A percentile compares a stretch with the other conserved stretches of the same genome.
These are phyloP conservation scores for Astrephomene gubernaculifera DNA, from an alignment of 139 green algal species.

Conservation along the genomic window DNA sequence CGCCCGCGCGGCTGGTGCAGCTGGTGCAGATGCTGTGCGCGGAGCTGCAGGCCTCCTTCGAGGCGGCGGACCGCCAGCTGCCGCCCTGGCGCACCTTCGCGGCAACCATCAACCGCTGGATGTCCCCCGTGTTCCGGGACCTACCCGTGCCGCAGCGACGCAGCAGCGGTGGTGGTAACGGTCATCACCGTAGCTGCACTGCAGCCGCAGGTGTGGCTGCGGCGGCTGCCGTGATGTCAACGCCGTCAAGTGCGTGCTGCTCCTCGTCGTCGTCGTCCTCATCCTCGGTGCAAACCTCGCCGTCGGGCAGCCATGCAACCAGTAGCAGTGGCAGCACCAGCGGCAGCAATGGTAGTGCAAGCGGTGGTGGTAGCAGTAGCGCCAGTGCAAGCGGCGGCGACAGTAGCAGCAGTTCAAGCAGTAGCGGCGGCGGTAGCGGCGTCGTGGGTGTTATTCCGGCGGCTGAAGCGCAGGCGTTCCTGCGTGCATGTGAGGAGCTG, in stretches of 20 bases:
- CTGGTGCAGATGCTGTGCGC: slow-evolving; percentile 60
- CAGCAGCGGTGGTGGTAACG: background rate
- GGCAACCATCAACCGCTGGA: slow-evolving; percentile 58
- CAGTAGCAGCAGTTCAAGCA: too few relatives aligned
- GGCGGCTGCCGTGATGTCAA: background rate
- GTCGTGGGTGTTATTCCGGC: slow-evolving; percentile 16
- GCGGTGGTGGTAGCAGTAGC: too few relatives aligned
- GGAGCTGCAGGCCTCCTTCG: slow-evolving; percentile 49
- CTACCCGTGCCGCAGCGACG: slow-evolving; percentile 43
- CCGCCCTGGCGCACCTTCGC: slow-evolving; percentile 57
- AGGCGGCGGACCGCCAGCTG: slow-evolving; percentile 31
- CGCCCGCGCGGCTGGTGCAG: slow-evolving; percentile 53
- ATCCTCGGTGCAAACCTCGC: too few relatives aligned
- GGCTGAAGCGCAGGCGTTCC: slow-evolving; percentile 18
- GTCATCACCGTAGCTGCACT: background rate
- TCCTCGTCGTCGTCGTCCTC: too few relatives aligned
- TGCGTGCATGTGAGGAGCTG: slow-evolving; percentile 4
- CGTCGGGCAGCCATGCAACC: too few relatives aligned
- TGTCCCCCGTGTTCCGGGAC: slow-evolving; percentile 51
- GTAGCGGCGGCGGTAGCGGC: background rate
- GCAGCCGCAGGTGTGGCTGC: background rate
- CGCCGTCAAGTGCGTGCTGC: too few relatives aligned
- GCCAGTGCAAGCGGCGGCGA: too few relatives aligned
- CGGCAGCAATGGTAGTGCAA: too few relatives aligned
- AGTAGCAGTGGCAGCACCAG: too few relatives aligned